Evolutionary conservation across 2,329 filamentous ascomycete species (phyloP), one percentile per base, ranked within the genome.

Genomic region (Aspergillus quadricinctus): DNA sequence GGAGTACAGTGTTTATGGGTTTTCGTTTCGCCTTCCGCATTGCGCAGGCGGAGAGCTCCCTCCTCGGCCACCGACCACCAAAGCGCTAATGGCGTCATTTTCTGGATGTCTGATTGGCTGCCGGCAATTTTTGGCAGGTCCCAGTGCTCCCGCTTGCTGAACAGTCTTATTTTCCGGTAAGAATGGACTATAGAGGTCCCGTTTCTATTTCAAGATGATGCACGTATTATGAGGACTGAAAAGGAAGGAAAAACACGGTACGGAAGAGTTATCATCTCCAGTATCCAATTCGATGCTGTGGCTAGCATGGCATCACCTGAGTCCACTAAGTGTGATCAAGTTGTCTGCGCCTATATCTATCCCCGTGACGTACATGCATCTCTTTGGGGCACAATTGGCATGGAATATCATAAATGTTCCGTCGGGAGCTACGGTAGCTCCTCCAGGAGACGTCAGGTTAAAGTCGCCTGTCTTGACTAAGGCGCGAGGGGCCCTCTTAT

Each of bases 381-480:
- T 58, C 40, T 52, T 55, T 10, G 37, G 48, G 2, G 49, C 59
- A 27, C 67, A 69, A 21, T 69, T 62, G 4, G 65, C 69, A 60
- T 71, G 68, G 37, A 71, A 71, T 5, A 68, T 61, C 49, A 71
- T 69, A 57, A 56, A 64, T 3, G 52, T 61, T 7, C 68, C 68
- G 58, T 69, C 60, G 0, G 41, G 45, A 27, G 63, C 64, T 25
- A 70, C 53, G 1, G 64, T 66, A 1, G 68, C 68, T 9, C 66
- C 66, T 1, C 69, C 69, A 2, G 69, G 68, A 1, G 63, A 57
- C 6, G 53, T 49, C 4, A 70, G 59, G 3, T 56, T 60, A 37
- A 64, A 69, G 49, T 70, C 69, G 4, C 61, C 66, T 1, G 70
- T 71, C 48, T 68, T 61, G 27, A 77, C 61, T 50, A 77, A 57